Evolutionary conservation across 2,329 filamentous ascomycete species (phyloP).

Genomic region (Botryotinia convoluta): DNA sequence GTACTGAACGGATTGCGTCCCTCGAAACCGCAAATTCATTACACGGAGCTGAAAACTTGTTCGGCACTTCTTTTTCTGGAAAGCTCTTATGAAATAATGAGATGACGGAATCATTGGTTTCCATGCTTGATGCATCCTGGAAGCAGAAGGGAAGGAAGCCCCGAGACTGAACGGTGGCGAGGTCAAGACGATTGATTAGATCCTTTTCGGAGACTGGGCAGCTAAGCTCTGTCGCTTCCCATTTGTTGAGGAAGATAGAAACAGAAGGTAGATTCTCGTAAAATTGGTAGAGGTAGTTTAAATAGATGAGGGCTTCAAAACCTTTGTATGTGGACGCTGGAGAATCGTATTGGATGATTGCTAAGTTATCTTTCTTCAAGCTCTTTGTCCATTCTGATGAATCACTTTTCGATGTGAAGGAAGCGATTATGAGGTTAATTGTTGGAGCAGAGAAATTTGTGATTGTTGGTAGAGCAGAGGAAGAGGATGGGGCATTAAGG

Average conservation of each 20-base stretch:
- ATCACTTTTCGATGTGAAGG: background rate
- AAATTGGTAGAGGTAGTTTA: background rate
- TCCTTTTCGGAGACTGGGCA: background rate
- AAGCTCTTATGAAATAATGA: conserved; percentile 4
- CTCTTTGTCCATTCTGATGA: background rate
- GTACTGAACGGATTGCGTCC: background rate
- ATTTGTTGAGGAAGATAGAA: background rate
- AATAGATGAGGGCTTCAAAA: background rate
- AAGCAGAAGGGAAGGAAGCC: conserved; percentile 7
- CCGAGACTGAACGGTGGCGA: background rate
- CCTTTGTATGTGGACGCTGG: background rate
- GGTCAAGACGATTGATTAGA: background rate
- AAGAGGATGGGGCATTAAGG: conserved; percentile 1
- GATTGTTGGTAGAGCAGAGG: background rate
- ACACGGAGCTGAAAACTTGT: background rate
- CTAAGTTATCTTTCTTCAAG: background rate
- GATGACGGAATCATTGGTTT: background rate
- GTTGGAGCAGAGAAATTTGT: conserved; percentile 6
- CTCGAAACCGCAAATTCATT: conserved; percentile 1
- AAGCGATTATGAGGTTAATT: conserved; percentile 2
- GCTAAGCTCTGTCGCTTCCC: background rate
- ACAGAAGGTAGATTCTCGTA: conserved; percentile 1
- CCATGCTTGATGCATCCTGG: background rate
- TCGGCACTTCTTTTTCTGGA: background rate
- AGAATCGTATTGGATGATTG: background rate